phyloP scores from a whole-genome alignment of 257 asterid species.

The Petunia axillaris region DNA sequence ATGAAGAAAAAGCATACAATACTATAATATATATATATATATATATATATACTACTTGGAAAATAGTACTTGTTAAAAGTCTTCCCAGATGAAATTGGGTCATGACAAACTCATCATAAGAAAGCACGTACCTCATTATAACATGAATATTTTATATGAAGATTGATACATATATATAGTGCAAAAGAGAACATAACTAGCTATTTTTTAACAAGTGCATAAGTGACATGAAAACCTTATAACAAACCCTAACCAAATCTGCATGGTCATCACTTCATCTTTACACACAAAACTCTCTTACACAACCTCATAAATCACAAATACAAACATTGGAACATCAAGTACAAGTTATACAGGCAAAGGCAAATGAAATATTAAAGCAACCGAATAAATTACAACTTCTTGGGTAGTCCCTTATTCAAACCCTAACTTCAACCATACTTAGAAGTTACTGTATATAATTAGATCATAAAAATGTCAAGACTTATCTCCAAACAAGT shows the following conservation, averaged over 20 bases:
- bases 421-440: conserved; percentile 14
- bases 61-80: too few relatives aligned
- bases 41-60: too few relatives aligned
- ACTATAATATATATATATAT: too few relatives aligned
- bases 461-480: conserved; percentile 16
- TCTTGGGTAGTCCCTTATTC: conserved; percentile 18
- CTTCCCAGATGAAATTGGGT: too few relatives aligned
- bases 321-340: neutral
- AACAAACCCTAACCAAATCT: conserved; percentile 31
- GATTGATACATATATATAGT: neutral
- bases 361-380: neutral
- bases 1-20: neutral
- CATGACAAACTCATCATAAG: neutral
- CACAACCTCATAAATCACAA: conserved; percentile 18
- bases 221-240: neutral
- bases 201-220: neutral
- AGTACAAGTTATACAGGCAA: neutral
- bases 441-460: neutral
- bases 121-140: neutral
- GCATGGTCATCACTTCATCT: neutral
- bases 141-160: neutral
- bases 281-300: neutral
- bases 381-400: neutral
- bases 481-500: conserved; percentile 59
- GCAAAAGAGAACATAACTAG: neutral